These are phyloP conservation scores for Phytophthora megakarya DNA, from an alignment of 352 stramenopile genomes.

Conservation along the genomic window DNA sequence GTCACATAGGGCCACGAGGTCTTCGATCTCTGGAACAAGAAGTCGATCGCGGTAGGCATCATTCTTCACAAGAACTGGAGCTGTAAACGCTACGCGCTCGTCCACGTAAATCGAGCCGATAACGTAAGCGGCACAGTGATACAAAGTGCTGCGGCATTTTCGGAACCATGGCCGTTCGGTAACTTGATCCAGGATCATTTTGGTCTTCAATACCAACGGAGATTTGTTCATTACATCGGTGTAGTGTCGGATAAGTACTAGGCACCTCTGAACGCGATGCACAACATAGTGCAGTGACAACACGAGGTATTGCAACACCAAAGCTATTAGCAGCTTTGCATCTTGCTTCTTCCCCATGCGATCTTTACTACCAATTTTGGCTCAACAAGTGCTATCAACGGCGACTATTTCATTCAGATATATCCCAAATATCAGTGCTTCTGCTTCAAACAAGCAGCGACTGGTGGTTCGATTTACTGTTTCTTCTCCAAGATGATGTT, in stretches of 20 bases:
- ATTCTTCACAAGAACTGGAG: slow-evolving; percentile 51
- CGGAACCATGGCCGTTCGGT: slow-evolving; percentile 28
- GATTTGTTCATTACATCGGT: slow-evolving; percentile 5
- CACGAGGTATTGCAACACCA: slow-evolving; percentile 12
- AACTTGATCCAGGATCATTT: slow-evolving; percentile 4
- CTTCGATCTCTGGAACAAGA: slow-evolving; percentile 59
- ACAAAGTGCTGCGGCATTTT: slow-evolving; percentile 25
- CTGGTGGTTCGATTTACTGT: slow-evolving; percentile 32
- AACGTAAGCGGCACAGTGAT: slow-evolving; percentile 39
- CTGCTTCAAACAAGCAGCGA: not conserved
- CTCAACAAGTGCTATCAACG: slow-evolving; percentile 2
- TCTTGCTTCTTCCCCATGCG: slow-evolving; percentile 24
- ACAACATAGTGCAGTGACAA: slow-evolving; percentile 3
- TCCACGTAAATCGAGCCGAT: slow-evolving; percentile 54
- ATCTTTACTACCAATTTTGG: slow-evolving; percentile 17
- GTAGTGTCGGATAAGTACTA: slow-evolving; percentile 4
- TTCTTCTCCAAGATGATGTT: slow-evolving; percentile 88
- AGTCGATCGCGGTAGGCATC: slow-evolving; percentile 70
- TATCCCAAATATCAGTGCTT: not conserved
- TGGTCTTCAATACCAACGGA: slow-evolving; percentile 2
- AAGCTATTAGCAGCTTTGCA: slow-evolving; percentile 15
- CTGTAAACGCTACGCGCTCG: slow-evolving; percentile 51
- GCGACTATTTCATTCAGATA: slow-evolving; percentile 11
- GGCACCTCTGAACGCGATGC: not conserved
- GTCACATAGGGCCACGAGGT: slow-evolving; percentile 60